A percentile compares a stretch with the other conserved stretches of the same genome.
Conservation (phyloP, 2,329 filamentous ascomycete species). For the Ascomycota sp. region DNA sequence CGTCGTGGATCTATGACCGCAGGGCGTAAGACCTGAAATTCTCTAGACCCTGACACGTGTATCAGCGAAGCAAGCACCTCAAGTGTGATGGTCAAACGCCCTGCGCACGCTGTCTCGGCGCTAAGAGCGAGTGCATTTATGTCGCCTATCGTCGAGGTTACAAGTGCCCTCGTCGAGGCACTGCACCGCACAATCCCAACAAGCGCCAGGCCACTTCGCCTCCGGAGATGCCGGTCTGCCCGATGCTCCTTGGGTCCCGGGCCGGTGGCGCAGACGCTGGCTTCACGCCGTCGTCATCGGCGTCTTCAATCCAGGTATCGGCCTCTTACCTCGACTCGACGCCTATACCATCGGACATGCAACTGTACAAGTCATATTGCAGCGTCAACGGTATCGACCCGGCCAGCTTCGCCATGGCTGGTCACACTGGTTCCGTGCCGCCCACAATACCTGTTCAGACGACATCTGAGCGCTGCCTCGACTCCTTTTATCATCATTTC, state of each 20-base stretch:
- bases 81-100: slow-evolving; percentile 56
- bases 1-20: too few species aligned
- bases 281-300: slow-evolving; percentile 3
- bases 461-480: slow-evolving; percentile 30
- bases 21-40: too few species aligned
- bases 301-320: too few species aligned
- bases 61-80: slow-evolving; percentile 42
- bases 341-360: slow-evolving; percentile 10
- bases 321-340: slow-evolving; percentile 6
- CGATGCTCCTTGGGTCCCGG: slow-evolving; percentile 12
- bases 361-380: slow-evolving; percentile 18
- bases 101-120: slow-evolving; percentile 44
- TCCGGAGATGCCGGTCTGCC: slow-evolving; percentile 17
- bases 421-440: slow-evolving; percentile 4
- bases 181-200: slow-evolving; percentile 22
- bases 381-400: slow-evolving; percentile 8
- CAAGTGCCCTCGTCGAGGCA: slow-evolving; percentile 31
- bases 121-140: slow-evolving; percentile 45
- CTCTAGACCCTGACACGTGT: neutral
- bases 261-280: slow-evolving; percentile 2
- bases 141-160: slow-evolving; percentile 57
- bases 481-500: slow-evolving; percentile 38
- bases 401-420: slow-evolving; percentile 4
- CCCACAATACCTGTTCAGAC: slow-evolving; percentile 10
- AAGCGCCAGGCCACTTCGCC: slow-evolving; percentile 28